A percentile compares a stretch with the other conserved stretches of the same genome.
These are phyloP conservation scores for Takakia lepidozioides DNA, from an alignment of 225 moss, liverwort and hornwort species.

Conservation along the genomic window DNA sequence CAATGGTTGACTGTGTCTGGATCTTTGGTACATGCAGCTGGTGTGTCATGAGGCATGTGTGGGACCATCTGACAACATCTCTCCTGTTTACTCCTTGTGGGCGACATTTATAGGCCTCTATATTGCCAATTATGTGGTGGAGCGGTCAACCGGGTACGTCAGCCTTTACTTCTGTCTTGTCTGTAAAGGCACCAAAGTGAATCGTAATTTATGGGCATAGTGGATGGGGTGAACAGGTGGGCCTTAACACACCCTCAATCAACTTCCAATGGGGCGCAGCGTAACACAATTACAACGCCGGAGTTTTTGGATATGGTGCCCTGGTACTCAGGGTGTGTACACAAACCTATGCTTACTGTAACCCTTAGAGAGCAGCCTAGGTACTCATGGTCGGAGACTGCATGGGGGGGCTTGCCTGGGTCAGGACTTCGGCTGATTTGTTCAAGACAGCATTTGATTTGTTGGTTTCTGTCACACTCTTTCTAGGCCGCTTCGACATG, in stretches of 20 bases:
- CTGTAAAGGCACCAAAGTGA: too few species aligned
- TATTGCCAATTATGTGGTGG: conserved; percentile 95
- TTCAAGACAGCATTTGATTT: conserved; percentile 99
- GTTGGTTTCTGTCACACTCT: conserved; percentile 94
- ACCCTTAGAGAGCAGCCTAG: conserved; percentile 4
- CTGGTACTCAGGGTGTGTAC: conserved; percentile 96
- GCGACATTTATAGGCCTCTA: conserved; percentile 98
- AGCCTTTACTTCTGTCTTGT: too few species aligned
- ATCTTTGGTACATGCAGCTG: conserved; percentile 39
- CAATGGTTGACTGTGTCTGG: background rate
- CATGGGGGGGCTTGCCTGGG: conserved; percentile 12
- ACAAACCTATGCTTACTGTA: conserved; percentile 10
- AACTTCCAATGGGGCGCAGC: conserved; percentile 56
- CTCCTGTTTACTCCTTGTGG: conserved; percentile 97
- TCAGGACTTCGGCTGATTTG: conserved; percentile 98
- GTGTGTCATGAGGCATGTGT: conserved; percentile 88
- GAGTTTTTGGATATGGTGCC: conserved; percentile 99
- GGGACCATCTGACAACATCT: conserved; percentile 79
- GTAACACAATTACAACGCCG: conserved; percentile 64
- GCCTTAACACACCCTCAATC: conserved; percentile 91
- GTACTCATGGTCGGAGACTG: conserved; percentile 16
- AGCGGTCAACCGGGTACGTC: conserved; percentile 91
- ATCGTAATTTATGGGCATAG: background rate
- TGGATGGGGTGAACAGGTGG: conserved; percentile 55
- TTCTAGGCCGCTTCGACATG: conserved; percentile 99